phyloP scores from a whole-genome alignment of 1,284 basidiomycete genomes.

The Trichosporon sp. region DNA sequence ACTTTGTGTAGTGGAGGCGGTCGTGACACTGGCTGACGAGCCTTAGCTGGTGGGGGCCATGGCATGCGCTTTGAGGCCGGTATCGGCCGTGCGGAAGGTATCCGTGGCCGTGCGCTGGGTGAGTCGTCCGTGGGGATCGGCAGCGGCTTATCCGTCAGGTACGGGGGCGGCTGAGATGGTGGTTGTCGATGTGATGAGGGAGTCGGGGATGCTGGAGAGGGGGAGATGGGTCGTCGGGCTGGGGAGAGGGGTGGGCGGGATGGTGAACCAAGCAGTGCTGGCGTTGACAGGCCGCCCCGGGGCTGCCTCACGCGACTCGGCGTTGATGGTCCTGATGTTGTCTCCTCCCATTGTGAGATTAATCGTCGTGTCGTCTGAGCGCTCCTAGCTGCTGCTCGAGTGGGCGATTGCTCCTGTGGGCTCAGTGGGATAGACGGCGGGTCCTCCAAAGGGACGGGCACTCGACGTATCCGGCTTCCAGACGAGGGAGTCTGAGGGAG shows the following conservation, averaged over 20 bases:
- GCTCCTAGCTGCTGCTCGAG: constrained; percentile 21
- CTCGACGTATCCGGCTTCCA: constrained; percentile 18
- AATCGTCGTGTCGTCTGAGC: constrained; percentile 26
- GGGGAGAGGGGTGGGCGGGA: background rate
- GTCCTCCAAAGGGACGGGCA: constrained; percentile 12
- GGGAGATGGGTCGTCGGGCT: background rate
- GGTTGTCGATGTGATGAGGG: background rate
- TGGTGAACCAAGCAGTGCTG: background rate
- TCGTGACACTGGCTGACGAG: background rate
- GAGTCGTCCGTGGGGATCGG: constrained; percentile 23
- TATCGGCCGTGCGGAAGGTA: constrained; percentile 14
- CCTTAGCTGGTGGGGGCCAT: constrained; percentile 7
- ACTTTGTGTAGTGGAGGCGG: constrained; percentile 24
- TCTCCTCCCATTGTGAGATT: constrained; percentile 41
- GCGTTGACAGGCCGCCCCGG: background rate
- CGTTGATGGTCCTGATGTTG: background rate
- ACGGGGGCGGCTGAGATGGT: constrained; percentile 11
- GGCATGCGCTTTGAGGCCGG: constrained; percentile 16
- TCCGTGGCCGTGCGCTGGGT: background rate
- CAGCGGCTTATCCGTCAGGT: constrained; percentile 38
- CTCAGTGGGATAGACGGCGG: background rate
- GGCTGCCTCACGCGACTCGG: background rate
- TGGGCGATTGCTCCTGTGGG: constrained; percentile 6
- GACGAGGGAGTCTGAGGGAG: constrained; percentile 20
- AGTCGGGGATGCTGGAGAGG: background rate